Evolutionary conservation across 2,329 filamentous ascomycete genomes (phyloP), one percentile per base, ranked within the genome.

Genomic region (Talaromyces rugulosus): DNA sequence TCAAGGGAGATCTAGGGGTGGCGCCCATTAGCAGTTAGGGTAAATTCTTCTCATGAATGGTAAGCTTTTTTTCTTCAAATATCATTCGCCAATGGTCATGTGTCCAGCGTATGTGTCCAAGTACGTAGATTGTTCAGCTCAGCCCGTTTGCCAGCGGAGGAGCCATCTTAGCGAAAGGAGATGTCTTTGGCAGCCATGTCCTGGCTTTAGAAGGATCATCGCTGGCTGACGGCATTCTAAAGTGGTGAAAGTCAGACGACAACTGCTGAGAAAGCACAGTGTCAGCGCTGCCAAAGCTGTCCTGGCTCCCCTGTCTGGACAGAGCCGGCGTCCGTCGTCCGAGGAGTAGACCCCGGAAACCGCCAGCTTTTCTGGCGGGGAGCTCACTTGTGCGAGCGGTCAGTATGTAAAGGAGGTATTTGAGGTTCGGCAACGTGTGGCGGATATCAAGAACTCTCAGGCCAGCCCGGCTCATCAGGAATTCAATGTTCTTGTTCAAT

Each of bases 401-500:
- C 67, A 92, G 89, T 1, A 98, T 89, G 69, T 96, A 96, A 1
- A 98, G 80, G 16, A 98, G 80, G 69, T 96, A 97, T 74, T 96
- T 96, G 9, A 99, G 80, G 71, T 99, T 99, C 1, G 94, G 92
- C 6, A 98, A 79, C 0, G 94, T 96, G 68, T 98, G 92, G 4
- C 95, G 85, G 18, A 97, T 92, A 70, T 99, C 95, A 65, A 97
- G 84, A 1, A 96, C 88, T 54, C 89, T 87, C 12, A 97, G 80
- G 0, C 89, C 89, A 66, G 92, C 87, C 1, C 80, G 77, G 63
- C 82, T 84, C 68, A 86, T 79, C 11, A 89, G 72, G 55, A 87
- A 81, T 68, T 98, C 93, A 61, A 99, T 93, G 71, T 98, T 82
- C 77, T 98, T 97, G 79, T 98, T 98, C 14, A 99, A 83, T n/a